Evolutionary conservation across 208 protist genomes (phyloP).

Genomic region (Trypanosoma lewisi): DNA sequence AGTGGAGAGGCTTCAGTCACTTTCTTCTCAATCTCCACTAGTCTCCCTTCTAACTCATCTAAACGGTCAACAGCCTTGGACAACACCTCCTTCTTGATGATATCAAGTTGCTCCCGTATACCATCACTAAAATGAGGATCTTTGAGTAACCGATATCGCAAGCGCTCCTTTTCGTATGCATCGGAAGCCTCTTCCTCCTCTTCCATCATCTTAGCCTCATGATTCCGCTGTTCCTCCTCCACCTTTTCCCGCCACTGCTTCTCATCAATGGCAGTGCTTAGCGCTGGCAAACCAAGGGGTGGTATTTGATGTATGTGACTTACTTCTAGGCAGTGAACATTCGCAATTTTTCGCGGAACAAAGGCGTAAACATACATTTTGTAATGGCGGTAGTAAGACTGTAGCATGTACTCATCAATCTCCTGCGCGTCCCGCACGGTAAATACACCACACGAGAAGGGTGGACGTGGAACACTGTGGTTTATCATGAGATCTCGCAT

Average conservation of each 20-base stretch:
- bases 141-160: slow-evolving; percentile 41
- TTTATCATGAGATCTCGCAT: slow-evolving; percentile 72
- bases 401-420: slow-evolving; percentile 84
- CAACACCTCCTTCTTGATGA: slow-evolving; percentile 67
- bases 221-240: slow-evolving; percentile 55
- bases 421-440: slow-evolving; percentile 75
- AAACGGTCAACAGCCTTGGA: slow-evolving; percentile 52
- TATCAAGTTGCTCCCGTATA: slow-evolving; percentile 74
- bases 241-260: slow-evolving; percentile 63
- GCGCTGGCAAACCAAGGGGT: slow-evolving; percentile 53
- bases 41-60: slow-evolving; percentile 71
- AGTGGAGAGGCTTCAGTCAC: slow-evolving; percentile 36
- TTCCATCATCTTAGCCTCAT: slow-evolving; percentile 60
- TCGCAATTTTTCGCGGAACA: slow-evolving; percentile 60
- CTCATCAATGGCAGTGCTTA: slow-evolving; percentile 49
- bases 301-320: slow-evolving; percentile 50
- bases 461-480: slow-evolving; percentile 86
- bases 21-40: slow-evolving; percentile 72
- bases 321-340: slow-evolving; percentile 47
- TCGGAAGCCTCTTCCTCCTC: slow-evolving; percentile 33
- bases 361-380: slow-evolving; percentile 93
- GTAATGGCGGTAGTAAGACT: slow-evolving; percentile 90
- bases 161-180: slow-evolving; percentile 40
- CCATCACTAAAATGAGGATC: slow-evolving; percentile 62
- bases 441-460: slow-evolving; percentile 85